These are phyloP conservation scores for Cercis canadensis DNA, from an alignment of 306 rosid genomes.

Conservation along the genomic window DNA sequence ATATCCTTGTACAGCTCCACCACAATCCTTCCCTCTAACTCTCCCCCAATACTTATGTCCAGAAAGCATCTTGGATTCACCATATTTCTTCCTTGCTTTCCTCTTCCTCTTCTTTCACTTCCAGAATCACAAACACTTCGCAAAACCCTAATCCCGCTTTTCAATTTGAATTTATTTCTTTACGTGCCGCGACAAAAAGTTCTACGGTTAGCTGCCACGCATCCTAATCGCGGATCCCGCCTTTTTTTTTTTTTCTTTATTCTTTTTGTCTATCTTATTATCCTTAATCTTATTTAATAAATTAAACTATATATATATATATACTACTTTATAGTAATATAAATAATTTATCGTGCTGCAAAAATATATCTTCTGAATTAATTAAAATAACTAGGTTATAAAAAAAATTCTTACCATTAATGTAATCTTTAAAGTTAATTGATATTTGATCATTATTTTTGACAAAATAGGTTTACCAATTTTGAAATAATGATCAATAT, in stretches of 20 bases:
- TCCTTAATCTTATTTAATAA: no score
- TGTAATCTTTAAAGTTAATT: no score
- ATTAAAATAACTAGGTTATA: no score
- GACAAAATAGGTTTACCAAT: no score
- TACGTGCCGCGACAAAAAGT: conserved; percentile 30
- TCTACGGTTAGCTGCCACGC: conserved; percentile 21
- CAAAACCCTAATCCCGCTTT: conserved; percentile 49
- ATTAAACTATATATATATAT: no score
- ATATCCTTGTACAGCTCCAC: conserved; percentile 67
- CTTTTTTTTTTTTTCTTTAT: conserved; percentile 1
- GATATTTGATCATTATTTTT: no score
- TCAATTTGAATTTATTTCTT: conserved; percentile 22
- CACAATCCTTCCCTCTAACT: conserved; percentile 70
- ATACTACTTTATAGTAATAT: no score
- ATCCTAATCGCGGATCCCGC: conserved; percentile 10
- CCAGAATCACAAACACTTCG: background rate
- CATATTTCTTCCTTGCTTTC: conserved; percentile 43
- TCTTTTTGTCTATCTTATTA: no score
- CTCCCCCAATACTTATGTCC: conserved; percentile 69
- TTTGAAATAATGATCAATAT: no score
- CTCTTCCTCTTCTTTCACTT: background rate
- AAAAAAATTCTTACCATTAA: no score
- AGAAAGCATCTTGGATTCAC: conserved; percentile 61
- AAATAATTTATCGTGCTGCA: no score
- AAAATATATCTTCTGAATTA: no score